phyloP scores from a whole-genome alignment of 2,329 filamentous ascomycete species.

The Alternaria dauci region DNA sequence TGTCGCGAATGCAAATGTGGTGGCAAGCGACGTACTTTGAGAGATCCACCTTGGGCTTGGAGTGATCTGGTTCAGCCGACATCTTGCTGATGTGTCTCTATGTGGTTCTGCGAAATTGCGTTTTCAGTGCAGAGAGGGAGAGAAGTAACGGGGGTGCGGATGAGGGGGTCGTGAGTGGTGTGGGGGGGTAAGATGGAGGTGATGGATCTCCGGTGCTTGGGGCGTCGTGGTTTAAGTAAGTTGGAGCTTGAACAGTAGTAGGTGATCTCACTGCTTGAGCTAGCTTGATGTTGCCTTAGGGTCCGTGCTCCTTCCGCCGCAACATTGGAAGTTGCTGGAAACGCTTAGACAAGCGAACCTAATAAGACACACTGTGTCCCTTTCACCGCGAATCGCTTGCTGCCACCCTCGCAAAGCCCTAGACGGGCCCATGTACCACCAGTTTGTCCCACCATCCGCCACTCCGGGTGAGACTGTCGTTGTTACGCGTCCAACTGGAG shows the following conservation, averaged over 20 bases:
- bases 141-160: constrained; percentile 27
- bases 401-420: constrained; percentile 3
- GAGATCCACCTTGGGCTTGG: constrained; percentile 60
- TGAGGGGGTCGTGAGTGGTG: constrained; percentile 26
- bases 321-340: constrained; percentile 42
- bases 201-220: constrained; percentile 27
- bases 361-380: constrained; percentile 31
- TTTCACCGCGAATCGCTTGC: constrained; percentile 10
- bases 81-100: constrained; percentile 46
- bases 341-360: constrained; percentile 21
- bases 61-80: constrained; percentile 61
- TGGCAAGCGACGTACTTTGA: constrained; percentile 52
- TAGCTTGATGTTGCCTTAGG: constrained; percentile 38
- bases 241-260: constrained; percentile 37
- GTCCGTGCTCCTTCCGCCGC: constrained; percentile 37
- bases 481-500: constrained; percentile 35
- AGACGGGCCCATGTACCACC: constrained; percentile 18
- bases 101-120: constrained; percentile 26
- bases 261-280: constrained; percentile 39
- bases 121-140: constrained; percentile 16
- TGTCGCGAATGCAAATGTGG: constrained; percentile 15
- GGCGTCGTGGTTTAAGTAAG: constrained; percentile 49
- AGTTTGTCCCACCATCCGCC: constrained; percentile 17
- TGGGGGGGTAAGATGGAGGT: constrained; percentile 41
- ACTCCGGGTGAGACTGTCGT: constrained; percentile 26